These are phyloP conservation scores for Auriscalpium microsporum DNA, from an alignment of 768 basidiomycete genomes.

Conservation along the genomic window DNA sequence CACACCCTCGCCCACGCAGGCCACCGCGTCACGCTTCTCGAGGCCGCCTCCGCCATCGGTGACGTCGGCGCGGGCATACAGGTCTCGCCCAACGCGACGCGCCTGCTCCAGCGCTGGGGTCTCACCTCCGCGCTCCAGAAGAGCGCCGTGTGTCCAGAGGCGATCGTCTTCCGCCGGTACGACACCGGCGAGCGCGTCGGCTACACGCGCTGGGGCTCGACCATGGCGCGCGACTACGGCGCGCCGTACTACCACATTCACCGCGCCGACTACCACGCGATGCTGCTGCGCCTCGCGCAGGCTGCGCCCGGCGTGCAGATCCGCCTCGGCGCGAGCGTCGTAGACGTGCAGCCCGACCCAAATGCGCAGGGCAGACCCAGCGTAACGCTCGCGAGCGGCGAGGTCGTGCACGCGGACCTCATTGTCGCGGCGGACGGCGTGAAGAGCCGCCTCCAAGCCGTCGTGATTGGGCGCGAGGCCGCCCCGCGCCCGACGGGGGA, in stretches of 20 bases:
- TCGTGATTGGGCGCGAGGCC: slow-evolving; percentile 39
- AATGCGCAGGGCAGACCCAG: slow-evolving; percentile 17
- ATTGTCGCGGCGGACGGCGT: slow-evolving; percentile 34
- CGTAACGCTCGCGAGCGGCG: slow-evolving; percentile 28
- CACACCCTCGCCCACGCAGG: slow-evolving; percentile 31
- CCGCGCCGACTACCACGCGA: slow-evolving; percentile 34
- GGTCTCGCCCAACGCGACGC: slow-evolving; percentile 32
- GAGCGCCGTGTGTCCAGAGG: slow-evolving; percentile 29
- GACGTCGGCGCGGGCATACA: slow-evolving; percentile 37
- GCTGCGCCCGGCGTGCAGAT: slow-evolving; percentile 23
- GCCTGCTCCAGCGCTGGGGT: slow-evolving; percentile 32
- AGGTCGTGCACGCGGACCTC: slow-evolving; percentile 28
- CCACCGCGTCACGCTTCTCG: slow-evolving; percentile 31
- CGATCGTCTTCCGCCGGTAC: slow-evolving; percentile 31
- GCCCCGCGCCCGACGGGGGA: slow-evolving; percentile 48
- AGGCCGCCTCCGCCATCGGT: slow-evolving; percentile 29
- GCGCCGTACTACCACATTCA: slow-evolving; percentile 36
- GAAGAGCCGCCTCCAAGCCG: slow-evolving; percentile 41
- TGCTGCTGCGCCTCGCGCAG: slow-evolving; percentile 27
- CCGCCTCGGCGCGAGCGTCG: slow-evolving; percentile 27
- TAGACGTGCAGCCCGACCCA: slow-evolving; percentile 23
- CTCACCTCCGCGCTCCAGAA: slow-evolving; percentile 23
- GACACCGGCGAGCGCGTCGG: slow-evolving; percentile 29
- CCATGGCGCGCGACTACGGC: slow-evolving; percentile 24
- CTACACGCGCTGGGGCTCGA: slow-evolving; percentile 27